These are phyloP conservation scores for Phialemonium atrogriseum DNA, from an alignment of 2,329 filamentous ascomycete genomes.

Conservation along the genomic window DNA sequence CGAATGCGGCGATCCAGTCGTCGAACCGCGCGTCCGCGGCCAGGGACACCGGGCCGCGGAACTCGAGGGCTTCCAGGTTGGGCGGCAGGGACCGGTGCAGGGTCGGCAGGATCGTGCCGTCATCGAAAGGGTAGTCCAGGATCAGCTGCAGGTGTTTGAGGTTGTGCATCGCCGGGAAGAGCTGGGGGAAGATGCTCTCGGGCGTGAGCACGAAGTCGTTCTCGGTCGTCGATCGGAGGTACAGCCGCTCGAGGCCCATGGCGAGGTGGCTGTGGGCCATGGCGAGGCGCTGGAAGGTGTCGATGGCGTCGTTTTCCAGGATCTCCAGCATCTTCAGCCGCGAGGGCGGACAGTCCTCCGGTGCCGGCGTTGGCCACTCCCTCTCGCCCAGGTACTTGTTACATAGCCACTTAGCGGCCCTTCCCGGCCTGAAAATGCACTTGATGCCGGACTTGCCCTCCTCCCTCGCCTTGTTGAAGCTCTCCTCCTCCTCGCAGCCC, in stretches of 20 bases:
- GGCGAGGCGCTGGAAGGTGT: conserved; percentile 2
- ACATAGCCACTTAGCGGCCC: no score
- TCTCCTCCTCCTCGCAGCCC: no score
- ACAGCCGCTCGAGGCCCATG: not conserved
- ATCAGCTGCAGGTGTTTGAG: no score
- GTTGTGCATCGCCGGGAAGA: no score
- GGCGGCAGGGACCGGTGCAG: not conserved
- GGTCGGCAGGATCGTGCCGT: not conserved
- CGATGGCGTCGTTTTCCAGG: conserved; percentile 8
- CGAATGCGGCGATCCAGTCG: not conserved
- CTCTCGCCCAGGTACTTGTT: no score
- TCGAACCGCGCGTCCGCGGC: conserved; percentile 1
- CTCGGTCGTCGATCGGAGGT: not conserved
- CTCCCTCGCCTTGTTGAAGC: no score
- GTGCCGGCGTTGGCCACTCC: no score
- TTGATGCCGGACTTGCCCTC: no score
- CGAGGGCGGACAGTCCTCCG: no score
- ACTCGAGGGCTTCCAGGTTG: conserved; percentile 3
- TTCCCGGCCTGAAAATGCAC: no score
- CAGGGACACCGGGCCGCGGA: conserved; percentile 5
- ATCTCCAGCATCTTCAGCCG: conserved; percentile 2
- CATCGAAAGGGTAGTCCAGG: not conserved
- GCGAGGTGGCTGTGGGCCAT: conserved; percentile 5
- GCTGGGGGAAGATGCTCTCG: not conserved
- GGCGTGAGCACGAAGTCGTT: not conserved